Conservation (phyloP, 495 filamentous ascomycete species). For the Penicillium parvum region DNA sequence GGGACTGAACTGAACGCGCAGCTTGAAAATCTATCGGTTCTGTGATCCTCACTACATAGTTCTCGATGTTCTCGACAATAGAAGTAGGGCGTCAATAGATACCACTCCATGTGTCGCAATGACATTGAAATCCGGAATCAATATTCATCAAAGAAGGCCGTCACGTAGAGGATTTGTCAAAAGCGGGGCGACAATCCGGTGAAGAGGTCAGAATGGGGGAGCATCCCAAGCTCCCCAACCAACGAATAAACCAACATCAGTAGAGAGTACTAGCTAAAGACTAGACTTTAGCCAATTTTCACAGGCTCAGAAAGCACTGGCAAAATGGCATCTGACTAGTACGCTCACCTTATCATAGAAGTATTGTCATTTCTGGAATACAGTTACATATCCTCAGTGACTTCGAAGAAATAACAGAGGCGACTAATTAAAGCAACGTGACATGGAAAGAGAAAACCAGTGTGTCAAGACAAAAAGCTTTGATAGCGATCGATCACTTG, state of each 20-base stretch:
- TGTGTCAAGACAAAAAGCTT: background rate
- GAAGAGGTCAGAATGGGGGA: constrained; percentile 1
- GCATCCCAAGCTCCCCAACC: background rate
- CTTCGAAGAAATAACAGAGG: constrained; percentile 7
- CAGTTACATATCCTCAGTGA: constrained; percentile 6
- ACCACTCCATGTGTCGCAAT: too few species aligned
- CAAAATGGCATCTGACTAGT: background rate
- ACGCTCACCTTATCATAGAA: background rate
- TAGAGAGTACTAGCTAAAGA: background rate
- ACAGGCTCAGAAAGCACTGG: background rate
- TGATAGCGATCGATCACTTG: constrained; percentile 8
- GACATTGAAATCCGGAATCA: too few species aligned
- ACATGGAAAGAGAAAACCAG: background rate
- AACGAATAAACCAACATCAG: too few species aligned
- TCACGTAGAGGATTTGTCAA: too few species aligned
- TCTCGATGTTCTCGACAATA: too few species aligned
- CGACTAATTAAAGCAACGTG: constrained; percentile 7
- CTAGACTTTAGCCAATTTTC: background rate
- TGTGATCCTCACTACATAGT: too few species aligned
- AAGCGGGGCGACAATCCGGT: constrained; percentile 1
- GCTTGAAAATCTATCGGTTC: too few species aligned
- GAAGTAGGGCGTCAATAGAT: too few species aligned
- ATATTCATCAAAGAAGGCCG: too few species aligned
- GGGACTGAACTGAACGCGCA: too few species aligned
- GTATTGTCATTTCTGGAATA: constrained; percentile 7